Conservation (phyloP, 345 rosid genomes). For the Limnanthes douglasii region DNA sequence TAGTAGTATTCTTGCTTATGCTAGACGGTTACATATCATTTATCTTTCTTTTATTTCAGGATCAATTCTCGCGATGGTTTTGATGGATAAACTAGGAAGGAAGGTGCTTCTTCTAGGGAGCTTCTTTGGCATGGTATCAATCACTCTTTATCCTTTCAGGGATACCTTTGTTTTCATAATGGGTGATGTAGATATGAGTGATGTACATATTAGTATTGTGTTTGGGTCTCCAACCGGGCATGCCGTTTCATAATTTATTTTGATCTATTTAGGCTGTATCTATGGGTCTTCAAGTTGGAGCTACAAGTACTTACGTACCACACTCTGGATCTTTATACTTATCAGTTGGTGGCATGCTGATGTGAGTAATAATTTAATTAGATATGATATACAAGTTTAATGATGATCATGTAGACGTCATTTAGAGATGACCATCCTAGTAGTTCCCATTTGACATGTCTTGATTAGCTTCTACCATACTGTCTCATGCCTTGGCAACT, state of each 20-base stretch:
- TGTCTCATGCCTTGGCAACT: not conserved
- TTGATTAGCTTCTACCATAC: not conserved
- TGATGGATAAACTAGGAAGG: conserved; percentile 94
- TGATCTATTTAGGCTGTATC: conserved; percentile 51
- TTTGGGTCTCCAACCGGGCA: no score
- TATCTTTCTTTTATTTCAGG: conserved; percentile 20
- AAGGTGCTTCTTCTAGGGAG: conserved; percentile 68
- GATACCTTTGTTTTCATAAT: not conserved
- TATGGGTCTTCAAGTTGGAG: conserved; percentile 71
- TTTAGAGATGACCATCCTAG: no score
- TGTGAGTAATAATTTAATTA: conserved; percentile 31
- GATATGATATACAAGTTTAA: no score
- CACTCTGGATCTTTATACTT: conserved; percentile 38
- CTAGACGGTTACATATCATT: not conserved
- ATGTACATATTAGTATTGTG: no score
- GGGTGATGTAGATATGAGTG: not conserved
- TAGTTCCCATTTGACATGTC: not conserved
- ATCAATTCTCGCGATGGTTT: conserved; percentile 68
- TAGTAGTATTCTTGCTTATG: conserved; percentile 1
- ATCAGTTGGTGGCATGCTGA: conserved; percentile 80
- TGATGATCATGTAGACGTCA: no score
- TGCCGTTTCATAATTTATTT: conserved; percentile 2
- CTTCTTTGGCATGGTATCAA: conserved; percentile 72
- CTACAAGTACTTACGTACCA: conserved; percentile 32
- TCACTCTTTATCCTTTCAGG: conserved; percentile 8